Conservation (phyloP, 1,284 basidiomycete genomes). For the Meira nashicola region DNA sequence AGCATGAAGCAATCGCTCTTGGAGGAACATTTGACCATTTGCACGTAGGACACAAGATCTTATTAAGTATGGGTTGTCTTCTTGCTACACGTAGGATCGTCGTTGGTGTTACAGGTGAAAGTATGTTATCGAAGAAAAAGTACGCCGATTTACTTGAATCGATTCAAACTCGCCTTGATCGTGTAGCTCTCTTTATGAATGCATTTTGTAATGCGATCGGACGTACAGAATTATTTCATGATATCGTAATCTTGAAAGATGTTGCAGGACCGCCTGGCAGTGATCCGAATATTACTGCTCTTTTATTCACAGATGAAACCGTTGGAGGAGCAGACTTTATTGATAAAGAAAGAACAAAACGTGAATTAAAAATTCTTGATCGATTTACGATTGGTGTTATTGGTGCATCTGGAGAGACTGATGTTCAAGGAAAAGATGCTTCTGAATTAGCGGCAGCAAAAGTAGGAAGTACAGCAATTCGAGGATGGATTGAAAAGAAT, state of each 20-base stretch:
- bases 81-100: conserved; percentile 74
- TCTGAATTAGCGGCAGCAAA: conserved; percentile 40
- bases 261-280: conserved; percentile 47
- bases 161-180: conserved; percentile 55
- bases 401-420: conserved; percentile 35
- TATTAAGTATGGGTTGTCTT: conserved; percentile 84
- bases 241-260: conserved; percentile 39
- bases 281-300: conserved; percentile 32
- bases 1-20: conserved; percentile 53
- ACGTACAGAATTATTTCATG: conserved; percentile 12
- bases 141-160: conserved; percentile 68
- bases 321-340: conserved; percentile 39
- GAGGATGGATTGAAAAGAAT: conserved; percentile 32
- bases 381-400: conserved; percentile 43
- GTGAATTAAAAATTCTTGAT: conserved; percentile 24
- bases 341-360: conserved; percentile 30
- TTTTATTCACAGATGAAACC: conserved; percentile 50
- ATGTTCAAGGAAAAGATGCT: conserved; percentile 34
- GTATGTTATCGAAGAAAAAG: conserved; percentile 69
- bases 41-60: conserved; percentile 93
- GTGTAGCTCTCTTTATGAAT: conserved; percentile 36
- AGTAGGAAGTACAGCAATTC: conserved; percentile 48
- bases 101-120: conserved; percentile 75
- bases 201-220: conserved; percentile 12
- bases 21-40: conserved; percentile 94